phyloP scores from a whole-genome alignment of 257 asterid species.

The Euphrasia confusa region DNA sequence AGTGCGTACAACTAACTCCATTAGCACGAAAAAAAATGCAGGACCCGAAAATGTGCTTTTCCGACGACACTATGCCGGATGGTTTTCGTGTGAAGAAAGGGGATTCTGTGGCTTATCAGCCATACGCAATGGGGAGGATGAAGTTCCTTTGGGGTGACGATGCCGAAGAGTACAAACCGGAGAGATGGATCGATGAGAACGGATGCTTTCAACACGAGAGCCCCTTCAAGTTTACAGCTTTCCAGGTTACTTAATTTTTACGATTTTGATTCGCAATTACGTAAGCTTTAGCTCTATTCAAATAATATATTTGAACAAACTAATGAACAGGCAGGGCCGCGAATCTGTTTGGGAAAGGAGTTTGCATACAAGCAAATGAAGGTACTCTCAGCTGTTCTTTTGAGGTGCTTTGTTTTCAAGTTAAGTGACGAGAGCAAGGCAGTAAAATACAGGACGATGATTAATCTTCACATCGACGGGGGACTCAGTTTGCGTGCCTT shows the following conservation, averaged over 20 bases:
- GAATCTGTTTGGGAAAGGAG: constrained; percentile 55
- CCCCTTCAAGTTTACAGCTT: constrained; percentile 58
- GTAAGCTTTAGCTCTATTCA: too few relatives aligned
- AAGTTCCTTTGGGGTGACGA: constrained; percentile 47
- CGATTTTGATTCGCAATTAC: background rate
- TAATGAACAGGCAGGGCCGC: constrained; percentile 48
- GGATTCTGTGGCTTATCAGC: constrained; percentile 39
- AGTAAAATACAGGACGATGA: constrained; percentile 54
- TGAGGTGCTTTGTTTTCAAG: constrained; percentile 38
- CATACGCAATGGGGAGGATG: constrained; percentile 65
- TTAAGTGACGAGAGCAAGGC: constrained; percentile 31
- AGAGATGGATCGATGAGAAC: constrained; percentile 45
- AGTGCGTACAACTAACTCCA: too few relatives aligned
- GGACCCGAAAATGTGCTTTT: constrained; percentile 42
- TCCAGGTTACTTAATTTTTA: too few relatives aligned
- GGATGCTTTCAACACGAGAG: constrained; percentile 41
- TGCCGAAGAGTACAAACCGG: constrained; percentile 41
- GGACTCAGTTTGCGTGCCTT: constrained; percentile 42
- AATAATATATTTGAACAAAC: background rate
- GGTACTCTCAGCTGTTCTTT: constrained; percentile 42
- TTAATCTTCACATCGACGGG: constrained; percentile 51
- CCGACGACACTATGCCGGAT: constrained; percentile 46
- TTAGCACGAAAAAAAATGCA: background rate
- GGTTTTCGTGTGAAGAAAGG: constrained; percentile 48
- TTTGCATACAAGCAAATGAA: constrained; percentile 59